These are phyloP conservation scores for Austroboletus niveus DNA, from an alignment of 1,284 basidiomycete genomes.

Conservation along the genomic window DNA sequence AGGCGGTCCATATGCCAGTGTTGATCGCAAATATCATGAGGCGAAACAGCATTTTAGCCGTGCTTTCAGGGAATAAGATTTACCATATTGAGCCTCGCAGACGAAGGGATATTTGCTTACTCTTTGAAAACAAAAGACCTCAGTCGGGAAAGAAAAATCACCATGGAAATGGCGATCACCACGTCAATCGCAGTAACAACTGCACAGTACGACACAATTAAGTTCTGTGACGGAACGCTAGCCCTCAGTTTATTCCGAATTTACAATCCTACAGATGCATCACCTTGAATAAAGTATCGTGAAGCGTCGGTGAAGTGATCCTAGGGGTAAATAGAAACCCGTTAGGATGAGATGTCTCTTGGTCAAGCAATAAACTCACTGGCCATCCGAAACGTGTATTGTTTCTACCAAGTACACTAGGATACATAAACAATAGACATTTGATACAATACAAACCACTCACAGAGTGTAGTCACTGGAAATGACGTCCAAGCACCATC, in stretches of 20 bases:
- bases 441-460: no score
- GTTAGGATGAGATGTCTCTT: no score
- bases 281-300: no score
- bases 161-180: not conserved
- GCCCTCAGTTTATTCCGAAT: not conserved
- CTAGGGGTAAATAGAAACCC: no score
- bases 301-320: no score
- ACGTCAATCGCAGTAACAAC: slow-evolving; percentile 1
- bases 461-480: not conserved
- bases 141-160: not conserved
- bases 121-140: not conserved
- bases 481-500: not conserved
- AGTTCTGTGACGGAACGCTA: not conserved
- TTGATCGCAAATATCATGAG: slow-evolving; percentile 18
- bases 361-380: not conserved
- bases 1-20: slow-evolving; percentile 15
- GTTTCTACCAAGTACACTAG: not conserved
- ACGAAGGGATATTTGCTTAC: not conserved
- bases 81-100: no score
- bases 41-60: slow-evolving; percentile 8
- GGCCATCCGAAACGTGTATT: not conserved
- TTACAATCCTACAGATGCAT: no score
- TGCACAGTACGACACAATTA: not conserved
- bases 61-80: not conserved
- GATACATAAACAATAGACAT: no score